A percentile compares a stretch with the other conserved stretches of the same genome.
These are phyloP conservation scores for Neolentinus lepideus DNA, from an alignment of 1,284 basidiomycete genomes.

Conservation along the genomic window DNA sequence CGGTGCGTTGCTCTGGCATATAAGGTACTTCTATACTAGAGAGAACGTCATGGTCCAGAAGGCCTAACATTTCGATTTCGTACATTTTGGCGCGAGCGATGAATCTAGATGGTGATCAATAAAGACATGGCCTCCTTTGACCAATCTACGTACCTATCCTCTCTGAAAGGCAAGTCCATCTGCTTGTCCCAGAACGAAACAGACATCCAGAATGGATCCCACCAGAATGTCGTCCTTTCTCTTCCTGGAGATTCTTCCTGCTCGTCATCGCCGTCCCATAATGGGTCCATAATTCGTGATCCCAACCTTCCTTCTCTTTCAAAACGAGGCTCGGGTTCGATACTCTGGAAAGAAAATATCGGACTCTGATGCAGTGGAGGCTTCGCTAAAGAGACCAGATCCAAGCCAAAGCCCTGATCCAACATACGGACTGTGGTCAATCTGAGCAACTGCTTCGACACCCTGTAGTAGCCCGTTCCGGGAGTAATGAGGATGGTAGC, in stretches of 20 bases:
- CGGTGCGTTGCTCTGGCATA: conserved; percentile 36
- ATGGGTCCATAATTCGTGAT: conserved; percentile 56
- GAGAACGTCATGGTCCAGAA: conserved; percentile 84
- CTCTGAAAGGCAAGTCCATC: conserved; percentile 80
- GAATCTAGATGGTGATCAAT: conserved; percentile 45
- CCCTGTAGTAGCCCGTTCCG: conserved; percentile 91
- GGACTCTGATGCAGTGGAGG: conserved; percentile 91
- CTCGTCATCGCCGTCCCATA: conserved; percentile 72
- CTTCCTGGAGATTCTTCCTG: conserved; percentile 25
- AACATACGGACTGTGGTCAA: conserved; percentile 94
- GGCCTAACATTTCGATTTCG: conserved; percentile 89
- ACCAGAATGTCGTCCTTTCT: conserved; percentile 63
- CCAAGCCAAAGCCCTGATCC: conserved; percentile 88
- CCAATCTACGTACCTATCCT: conserved; percentile 55
- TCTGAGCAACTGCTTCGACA: conserved; percentile 85
- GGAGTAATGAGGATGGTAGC: conserved; percentile 87
- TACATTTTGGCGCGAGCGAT: conserved; percentile 90
- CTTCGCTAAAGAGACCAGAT: conserved; percentile 88
- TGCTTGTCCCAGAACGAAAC: conserved; percentile 82
- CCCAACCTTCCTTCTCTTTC: conserved; percentile 39
- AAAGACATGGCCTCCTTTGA: background rate
- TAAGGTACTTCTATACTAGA: conserved; percentile 81
- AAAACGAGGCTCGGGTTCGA: conserved; percentile 38
- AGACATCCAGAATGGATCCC: conserved; percentile 83
- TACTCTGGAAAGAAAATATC: conserved; percentile 74